Conservation (phyloP, 1,284 basidiomycete genomes). For the Boletus albobrunnescens region DNA sequence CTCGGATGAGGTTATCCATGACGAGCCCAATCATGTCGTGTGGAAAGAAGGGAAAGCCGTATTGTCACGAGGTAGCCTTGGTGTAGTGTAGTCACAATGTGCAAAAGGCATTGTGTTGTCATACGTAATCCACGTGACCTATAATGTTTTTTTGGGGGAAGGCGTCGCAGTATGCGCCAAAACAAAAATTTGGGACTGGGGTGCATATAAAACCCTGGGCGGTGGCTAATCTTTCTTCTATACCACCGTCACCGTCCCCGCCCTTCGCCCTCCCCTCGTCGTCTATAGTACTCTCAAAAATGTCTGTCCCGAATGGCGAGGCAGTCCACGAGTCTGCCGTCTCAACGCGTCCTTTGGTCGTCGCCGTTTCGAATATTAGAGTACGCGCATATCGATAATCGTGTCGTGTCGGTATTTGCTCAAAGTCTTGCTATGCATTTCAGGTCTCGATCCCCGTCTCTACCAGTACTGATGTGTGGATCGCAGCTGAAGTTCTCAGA, state of each 20-base stretch:
- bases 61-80: no score
- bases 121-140: conserved; percentile 31
- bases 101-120: no score
- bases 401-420: conserved; percentile 5
- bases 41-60: background rate
- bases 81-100: no score
- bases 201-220: conserved; percentile 24
- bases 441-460: conserved; percentile 84
- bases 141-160: conserved; percentile 30
- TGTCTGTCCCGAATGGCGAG: conserved; percentile 32
- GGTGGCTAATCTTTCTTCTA: conserved; percentile 4
- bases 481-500: conserved; percentile 80
- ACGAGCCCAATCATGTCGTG: conserved; percentile 29
- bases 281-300: conserved; percentile 15
- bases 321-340: conserved; percentile 36
- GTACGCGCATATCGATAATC: conserved; percentile 42
- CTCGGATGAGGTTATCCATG: conserved; percentile 9
- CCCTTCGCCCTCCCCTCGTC: conserved; percentile 2
- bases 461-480: conserved; percentile 76
- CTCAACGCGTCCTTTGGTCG: conserved; percentile 60
- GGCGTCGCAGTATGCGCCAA: conserved; percentile 18
- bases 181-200: conserved; percentile 34
- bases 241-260: conserved; percentile 2
- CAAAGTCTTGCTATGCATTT: conserved; percentile 11
- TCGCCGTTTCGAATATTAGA: conserved; percentile 60